Percentiles rank a stretch among this genome's conserved stretches.
Conservation (phyloP, 495 filamentous ascomycete genomes). For the Podospora conica region DNA sequence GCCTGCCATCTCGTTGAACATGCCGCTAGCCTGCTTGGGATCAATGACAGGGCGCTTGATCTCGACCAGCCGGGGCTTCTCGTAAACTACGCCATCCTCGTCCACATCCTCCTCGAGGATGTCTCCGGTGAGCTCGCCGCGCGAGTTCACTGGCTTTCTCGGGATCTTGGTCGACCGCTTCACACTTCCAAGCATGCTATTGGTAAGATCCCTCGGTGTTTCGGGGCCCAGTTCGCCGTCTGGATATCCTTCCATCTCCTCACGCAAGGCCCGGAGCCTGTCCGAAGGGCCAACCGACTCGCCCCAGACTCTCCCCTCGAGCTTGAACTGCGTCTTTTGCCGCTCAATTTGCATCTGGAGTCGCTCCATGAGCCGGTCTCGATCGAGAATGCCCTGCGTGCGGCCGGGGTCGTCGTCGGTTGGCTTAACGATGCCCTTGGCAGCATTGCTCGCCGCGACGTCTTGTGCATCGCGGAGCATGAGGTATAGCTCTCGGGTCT, state of each 20-base stretch:
- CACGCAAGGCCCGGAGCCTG: conserved; percentile 81
- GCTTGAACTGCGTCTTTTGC: conserved; percentile 96
- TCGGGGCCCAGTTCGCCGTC: conserved; percentile 23
- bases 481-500: conserved; percentile 93
- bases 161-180: conserved; percentile 43
- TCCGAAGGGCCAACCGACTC: conserved; percentile 80
- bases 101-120: conserved; percentile 38
- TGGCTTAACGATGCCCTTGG: conserved; percentile 56
- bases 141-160: conserved; percentile 45
- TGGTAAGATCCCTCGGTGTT: conserved; percentile 36
- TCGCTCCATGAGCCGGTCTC: conserved; percentile 83
- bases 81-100: conserved; percentile 51
- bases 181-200: conserved; percentile 62
- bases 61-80: conserved; percentile 61
- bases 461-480: conserved; percentile 99
- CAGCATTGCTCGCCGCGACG: conserved; percentile 79
- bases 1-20: conserved; percentile 73
- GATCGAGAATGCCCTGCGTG: conserved; percentile 88
- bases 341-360: conserved; percentile 92
- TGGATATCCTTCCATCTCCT: conserved; percentile 78
- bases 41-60: conserved; percentile 69
- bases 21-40: conserved; percentile 62
- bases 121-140: conserved; percentile 35
- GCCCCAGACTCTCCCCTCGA: conserved; percentile 92
- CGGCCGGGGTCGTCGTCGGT: conserved; percentile 61